Percentiles rank a stretch among this genome's conserved stretches.
phyloP scores from a whole-genome alignment of 1,284 basidiomycete species.

The Marasmius oreades region DNA sequence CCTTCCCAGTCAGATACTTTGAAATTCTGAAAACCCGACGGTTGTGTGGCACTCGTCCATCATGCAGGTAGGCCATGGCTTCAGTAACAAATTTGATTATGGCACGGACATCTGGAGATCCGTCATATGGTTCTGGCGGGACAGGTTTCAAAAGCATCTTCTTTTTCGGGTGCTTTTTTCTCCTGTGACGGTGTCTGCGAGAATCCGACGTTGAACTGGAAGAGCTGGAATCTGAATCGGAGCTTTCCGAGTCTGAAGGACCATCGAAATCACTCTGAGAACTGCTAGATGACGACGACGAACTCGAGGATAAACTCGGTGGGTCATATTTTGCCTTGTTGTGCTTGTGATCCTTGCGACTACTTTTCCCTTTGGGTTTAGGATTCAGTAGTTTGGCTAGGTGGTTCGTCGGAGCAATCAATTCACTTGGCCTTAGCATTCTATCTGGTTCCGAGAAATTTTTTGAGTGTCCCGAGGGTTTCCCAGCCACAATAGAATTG shows the following conservation, averaged over 20 bases:
- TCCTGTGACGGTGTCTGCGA: not conserved
- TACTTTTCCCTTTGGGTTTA: too few relatives aligned
- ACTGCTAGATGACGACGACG: too few relatives aligned
- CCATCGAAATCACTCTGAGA: too few relatives aligned
- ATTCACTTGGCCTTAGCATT: constrained; percentile 3
- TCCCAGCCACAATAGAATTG: constrained; percentile 3
- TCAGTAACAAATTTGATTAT: constrained; percentile 30
- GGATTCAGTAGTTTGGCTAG: constrained; percentile 2
- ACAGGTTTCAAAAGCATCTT: constrained; percentile 23
- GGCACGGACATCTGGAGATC: constrained; percentile 18
- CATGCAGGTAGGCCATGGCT: constrained; percentile 24
- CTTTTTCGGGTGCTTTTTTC: not conserved
- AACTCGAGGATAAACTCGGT: too few relatives aligned
- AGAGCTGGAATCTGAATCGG: not conserved
- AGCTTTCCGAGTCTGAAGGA: not conserved
- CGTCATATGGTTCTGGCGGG: constrained; percentile 27
- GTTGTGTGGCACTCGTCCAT: constrained; percentile 20
- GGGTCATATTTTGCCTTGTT: too few relatives aligned
- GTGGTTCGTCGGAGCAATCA: constrained; percentile 9
- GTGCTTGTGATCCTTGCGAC: too few relatives aligned
- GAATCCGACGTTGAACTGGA: not conserved
- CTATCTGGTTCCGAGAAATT: not conserved
- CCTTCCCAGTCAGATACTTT: constrained; percentile 30
- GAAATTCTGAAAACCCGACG: constrained; percentile 24
- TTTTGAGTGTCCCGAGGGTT: too few relatives aligned